Conservation (phyloP, 768 basidiomycete species). For the Rhodotorula graminis region DNA sequence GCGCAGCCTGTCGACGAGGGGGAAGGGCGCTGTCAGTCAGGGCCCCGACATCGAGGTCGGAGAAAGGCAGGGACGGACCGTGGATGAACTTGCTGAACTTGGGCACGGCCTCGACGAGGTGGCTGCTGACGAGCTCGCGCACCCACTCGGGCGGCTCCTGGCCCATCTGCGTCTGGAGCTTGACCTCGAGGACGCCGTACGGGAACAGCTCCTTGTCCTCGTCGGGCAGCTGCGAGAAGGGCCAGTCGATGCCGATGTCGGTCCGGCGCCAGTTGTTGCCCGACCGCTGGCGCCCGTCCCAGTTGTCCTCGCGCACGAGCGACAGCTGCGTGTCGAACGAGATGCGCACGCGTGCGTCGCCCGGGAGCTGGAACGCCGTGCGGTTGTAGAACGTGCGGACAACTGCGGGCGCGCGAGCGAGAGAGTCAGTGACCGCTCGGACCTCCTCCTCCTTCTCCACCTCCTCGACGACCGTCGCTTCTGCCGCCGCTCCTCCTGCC, state of each 20-base stretch:
- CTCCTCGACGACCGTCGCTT: too few relatives aligned
- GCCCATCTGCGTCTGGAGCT: constrained; percentile 90
- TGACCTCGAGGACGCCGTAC: constrained; percentile 95
- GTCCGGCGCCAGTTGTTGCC: constrained; percentile 88
- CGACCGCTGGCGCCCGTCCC: constrained; percentile 74
- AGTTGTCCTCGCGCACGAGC: constrained; percentile 92
- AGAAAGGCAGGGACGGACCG: background rate
- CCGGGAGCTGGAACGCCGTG: constrained; percentile 97
- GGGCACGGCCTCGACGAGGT: constrained; percentile 89
- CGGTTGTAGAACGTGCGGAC: constrained; percentile 98
- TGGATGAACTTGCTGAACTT: constrained; percentile 69
- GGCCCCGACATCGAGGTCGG: constrained; percentile 47
- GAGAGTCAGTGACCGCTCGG: background rate
- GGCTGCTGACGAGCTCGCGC: constrained; percentile 86
- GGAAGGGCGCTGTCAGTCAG: constrained; percentile 65
- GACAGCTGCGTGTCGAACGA: constrained; percentile 95
- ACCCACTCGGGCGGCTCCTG: constrained; percentile 97
- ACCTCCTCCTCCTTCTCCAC: too few relatives aligned
- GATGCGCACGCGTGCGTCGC: constrained; percentile 96
- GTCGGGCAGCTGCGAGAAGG: constrained; percentile 67
- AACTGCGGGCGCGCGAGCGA: constrained; percentile 52
- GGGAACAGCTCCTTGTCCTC: constrained; percentile 93
- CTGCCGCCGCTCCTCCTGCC: too few relatives aligned
- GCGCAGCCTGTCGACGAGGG: constrained; percentile 62
- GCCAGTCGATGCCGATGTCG: constrained; percentile 79